Base-by-base conservation (phyloP, 768 basidiomycete species). In the Mycena galericulata region DNA sequence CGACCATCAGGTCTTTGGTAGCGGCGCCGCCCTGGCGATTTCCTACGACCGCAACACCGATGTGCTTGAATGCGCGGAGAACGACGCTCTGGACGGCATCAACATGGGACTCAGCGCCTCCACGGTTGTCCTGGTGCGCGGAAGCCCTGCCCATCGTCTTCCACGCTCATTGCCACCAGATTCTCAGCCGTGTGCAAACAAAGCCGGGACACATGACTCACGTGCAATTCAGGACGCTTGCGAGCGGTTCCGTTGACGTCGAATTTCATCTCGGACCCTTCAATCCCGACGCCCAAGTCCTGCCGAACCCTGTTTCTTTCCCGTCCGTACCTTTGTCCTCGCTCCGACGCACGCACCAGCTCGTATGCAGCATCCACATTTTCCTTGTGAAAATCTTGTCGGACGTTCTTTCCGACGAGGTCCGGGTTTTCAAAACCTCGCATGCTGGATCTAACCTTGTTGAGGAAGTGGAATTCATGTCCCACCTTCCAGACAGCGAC, bases 51-150 rank as follows among this genome's bases (percentile, higher is more conserved):
- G 26, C 26, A 57, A 57, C 41, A 45, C 40, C 12, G 40, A 41
- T 20, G 56, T 57, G 22, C 40, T 45, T 9, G 56, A 26, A 18
- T 57, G 56, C 56, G 56, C 36, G 24, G 56, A 57, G 26, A 57
- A 57, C 22, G 22, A 4, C 4, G 54, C 54, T 20, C 38, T 56
- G 15, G 54, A 36, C n/a, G 36, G 36, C 4, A 56, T 22, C 7
- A 4, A 20, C 17, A 53, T 30, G 15, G 51, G 51, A 34, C 27
- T 54, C 15, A 32, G 29, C 12, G 12, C 10, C 14, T 30, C 27
- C 20, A 27, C 20, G 8, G 12, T 54, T n/a, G 51, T 32, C 9
- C 12, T 27, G 27, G 51, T 54, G 32, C 7, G 51, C 17, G 8
- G 17, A 49, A 24, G 12, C n/a, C 27, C 51, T 9, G 20, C 9